Conservation (phyloP, 2,329 filamentous ascomycete genomes). For the Volutella citrinella region DNA sequence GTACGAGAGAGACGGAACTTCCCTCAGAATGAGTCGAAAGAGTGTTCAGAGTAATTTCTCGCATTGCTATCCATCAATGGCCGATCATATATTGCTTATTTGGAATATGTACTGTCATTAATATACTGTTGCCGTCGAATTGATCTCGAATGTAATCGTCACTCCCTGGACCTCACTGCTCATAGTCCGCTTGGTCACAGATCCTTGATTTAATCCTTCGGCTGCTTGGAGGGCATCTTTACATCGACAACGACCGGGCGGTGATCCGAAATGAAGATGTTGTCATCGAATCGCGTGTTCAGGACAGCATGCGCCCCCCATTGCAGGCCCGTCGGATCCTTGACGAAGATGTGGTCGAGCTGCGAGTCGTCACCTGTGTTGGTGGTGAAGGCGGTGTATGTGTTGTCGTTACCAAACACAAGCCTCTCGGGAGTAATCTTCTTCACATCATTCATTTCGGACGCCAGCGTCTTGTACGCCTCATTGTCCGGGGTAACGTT, state of each 20-base stretch:
- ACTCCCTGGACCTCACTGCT: too few relatives aligned
- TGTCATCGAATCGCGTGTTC: conserved; percentile 24
- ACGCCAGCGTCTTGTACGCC: conserved; percentile 25
- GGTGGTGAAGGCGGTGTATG: conserved; percentile 28
- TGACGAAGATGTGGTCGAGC: conserved; percentile 32
- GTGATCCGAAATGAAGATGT: conserved; percentile 32
- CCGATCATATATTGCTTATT: too few relatives aligned
- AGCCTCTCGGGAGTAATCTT: conserved; percentile 19
- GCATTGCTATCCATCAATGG: too few relatives aligned
- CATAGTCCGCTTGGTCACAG: too few relatives aligned
- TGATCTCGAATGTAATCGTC: too few relatives aligned
- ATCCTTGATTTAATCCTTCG: too few relatives aligned
- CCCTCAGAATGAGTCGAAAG: too few relatives aligned
- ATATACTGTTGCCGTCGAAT: too few relatives aligned
- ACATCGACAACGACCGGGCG: conserved; percentile 29
- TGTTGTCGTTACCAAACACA: conserved; percentile 24
- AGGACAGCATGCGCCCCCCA: conserved; percentile 25
- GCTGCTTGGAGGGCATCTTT: conserved; percentile 7
- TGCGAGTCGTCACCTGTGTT: conserved; percentile 15
- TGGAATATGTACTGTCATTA: too few relatives aligned
- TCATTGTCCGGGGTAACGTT: conserved; percentile 26
- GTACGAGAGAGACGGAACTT: too few relatives aligned
- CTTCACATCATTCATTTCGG: conserved; percentile 23
- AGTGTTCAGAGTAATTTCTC: too few relatives aligned
- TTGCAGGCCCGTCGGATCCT: conserved; percentile 19